Percentiles rank a stretch among this genome's conserved stretches.
phyloP scores from a whole-genome alignment of 805 yeast species.

The Candida railenensis region DNA sequence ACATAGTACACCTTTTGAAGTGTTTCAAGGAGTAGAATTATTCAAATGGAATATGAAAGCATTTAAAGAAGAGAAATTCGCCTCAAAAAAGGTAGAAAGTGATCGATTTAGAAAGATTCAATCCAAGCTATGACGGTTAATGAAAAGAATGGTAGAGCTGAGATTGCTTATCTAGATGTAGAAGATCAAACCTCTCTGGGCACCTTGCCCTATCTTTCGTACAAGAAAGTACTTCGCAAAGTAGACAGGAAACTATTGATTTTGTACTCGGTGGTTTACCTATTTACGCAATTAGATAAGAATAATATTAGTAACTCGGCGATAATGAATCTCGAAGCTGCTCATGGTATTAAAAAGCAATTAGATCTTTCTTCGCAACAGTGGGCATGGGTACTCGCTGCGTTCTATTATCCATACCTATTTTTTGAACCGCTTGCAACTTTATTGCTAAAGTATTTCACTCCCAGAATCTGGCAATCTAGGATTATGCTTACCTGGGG shows the following conservation, averaged over 20 bases:
- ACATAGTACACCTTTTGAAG: too few species aligned
- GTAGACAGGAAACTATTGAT: conserved; percentile 11
- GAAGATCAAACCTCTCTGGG: neutral
- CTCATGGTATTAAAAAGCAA: conserved; percentile 11
- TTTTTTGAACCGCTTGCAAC: conserved; percentile 12
- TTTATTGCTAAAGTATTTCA: conserved; percentile 8
- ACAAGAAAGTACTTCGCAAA: conserved; percentile 8
- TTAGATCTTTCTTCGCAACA: conserved; percentile 10
- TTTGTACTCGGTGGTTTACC: conserved; percentile 12
- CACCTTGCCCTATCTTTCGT: neutral
- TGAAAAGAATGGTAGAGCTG: neutral
- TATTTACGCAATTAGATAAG: conserved; percentile 13
- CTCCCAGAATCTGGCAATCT: conserved; percentile 11
- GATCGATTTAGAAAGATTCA: neutral
- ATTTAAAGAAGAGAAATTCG: neutral
- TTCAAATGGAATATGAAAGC: too few species aligned
- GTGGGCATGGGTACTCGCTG: conserved; percentile 13
- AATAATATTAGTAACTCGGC: conserved; percentile 13
- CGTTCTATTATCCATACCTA: conserved; percentile 11
- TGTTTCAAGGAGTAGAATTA: too few species aligned
- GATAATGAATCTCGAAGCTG: conserved; percentile 10
- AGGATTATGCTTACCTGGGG: conserved; percentile 14
- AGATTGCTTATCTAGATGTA: neutral
- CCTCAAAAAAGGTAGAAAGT: neutral
- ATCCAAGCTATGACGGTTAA: neutral